Conservation (phyloP, 345 rosid genomes). For the Citrus sp. region DNA sequence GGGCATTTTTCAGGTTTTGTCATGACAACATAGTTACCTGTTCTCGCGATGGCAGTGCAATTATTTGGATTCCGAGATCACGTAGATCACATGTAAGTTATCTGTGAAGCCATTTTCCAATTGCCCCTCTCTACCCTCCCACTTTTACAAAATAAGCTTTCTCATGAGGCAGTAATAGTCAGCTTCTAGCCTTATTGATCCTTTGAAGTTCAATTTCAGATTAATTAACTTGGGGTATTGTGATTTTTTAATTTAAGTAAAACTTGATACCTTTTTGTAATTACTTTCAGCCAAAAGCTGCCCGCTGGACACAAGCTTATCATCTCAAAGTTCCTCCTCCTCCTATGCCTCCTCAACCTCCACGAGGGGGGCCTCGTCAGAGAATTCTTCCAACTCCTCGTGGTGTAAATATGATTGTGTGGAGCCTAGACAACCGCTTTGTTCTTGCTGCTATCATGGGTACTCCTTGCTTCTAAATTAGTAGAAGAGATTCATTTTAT, state of each 20-base stretch:
- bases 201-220: background rate
- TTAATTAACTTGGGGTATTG: background rate
- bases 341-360: conserved; percentile 93
- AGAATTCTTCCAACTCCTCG: conserved; percentile 97
- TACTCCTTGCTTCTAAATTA: conserved; percentile 20
- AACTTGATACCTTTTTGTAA: conserved; percentile 9
- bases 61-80: conserved; percentile 92
- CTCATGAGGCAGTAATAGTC: background rate
- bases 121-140: background rate
- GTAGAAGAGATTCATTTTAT: background rate
- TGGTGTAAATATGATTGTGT: conserved; percentile 94
- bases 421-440: conserved; percentile 99
- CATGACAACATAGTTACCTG: conserved; percentile 96
- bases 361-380: conserved; percentile 97
- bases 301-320: conserved; percentile 85
- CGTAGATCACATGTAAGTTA: conserved; percentile 83
- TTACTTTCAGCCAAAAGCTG: conserved; percentile 66
- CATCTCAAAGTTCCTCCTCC: conserved; percentile 99
- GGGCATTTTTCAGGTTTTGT: conserved; percentile 61
- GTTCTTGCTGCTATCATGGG: conserved; percentile 99
- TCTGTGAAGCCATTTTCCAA: conserved; percentile 1
- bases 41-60: conserved; percentile 99
- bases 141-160: background rate
- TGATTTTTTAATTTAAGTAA: too few relatives aligned
- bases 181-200: background rate